Percentiles rank a stretch among this genome's conserved stretches.
phyloP scores from a whole-genome alignment of 495 filamentous ascomycete species.

The Penicillium mononematosum region DNA sequence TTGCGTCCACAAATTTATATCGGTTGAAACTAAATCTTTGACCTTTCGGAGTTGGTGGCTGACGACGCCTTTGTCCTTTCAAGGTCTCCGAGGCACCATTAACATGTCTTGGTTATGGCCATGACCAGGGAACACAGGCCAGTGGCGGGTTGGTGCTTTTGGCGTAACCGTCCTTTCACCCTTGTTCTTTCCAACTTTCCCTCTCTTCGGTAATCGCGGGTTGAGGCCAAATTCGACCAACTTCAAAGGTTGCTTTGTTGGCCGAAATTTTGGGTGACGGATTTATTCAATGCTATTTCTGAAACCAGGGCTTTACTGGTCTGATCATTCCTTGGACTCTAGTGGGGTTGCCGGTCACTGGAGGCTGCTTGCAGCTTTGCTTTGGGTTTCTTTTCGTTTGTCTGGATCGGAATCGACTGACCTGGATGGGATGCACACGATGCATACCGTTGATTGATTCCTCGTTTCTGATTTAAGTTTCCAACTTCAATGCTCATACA shows the following conservation, averaged over 20 bases:
- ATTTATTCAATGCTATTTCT: background rate
- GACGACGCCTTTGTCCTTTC: conserved; percentile 2
- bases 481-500: background rate
- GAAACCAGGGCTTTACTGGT: background rate
- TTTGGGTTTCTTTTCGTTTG: background rate
- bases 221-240: conserved; percentile 1
- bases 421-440: background rate
- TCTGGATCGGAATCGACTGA: background rate
- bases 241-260: background rate
- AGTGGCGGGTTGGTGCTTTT: conserved; percentile 11
- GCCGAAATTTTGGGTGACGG: background rate
- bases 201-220: conserved; percentile 10
- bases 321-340: background rate
- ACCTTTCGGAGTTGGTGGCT: background rate
- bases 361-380: background rate
- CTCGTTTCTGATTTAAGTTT: background rate
- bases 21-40: conserved; percentile 2
- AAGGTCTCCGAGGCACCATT: background rate
- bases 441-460: background rate
- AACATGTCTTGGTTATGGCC: background rate
- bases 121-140: conserved; percentile 11
- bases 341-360: background rate
- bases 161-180: conserved; percentile 10
- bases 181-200: conserved; percentile 6
- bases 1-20: background rate